Evolutionary conservation across 495 filamentous ascomycete genomes (phyloP), one percentile per base, ranked within the genome.

Genomic region (Podospora conica): DNA sequence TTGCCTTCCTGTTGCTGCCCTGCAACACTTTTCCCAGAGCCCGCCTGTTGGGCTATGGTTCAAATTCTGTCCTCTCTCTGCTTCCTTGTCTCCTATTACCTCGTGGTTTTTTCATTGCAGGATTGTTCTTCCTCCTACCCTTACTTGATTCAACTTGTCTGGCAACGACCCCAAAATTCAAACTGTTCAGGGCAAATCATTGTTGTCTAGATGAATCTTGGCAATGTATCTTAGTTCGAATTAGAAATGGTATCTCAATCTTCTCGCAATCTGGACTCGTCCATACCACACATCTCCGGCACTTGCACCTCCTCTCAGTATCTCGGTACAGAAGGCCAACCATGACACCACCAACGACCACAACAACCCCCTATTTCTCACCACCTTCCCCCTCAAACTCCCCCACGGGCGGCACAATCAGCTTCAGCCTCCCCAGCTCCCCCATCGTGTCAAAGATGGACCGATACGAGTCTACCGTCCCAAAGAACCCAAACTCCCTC

Each of bases 391-490:
- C 15, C 28, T 60, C 64, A 48, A 72, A 68, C 33, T 64, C 61
- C 9, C 64, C 64, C n/a, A 64, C 64, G 11, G 68, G 65, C 12
- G 48, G 55, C 11, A 56, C 65, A 27, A 73, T 70, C 12, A 73
- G 29, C 62, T 70, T 67, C 68, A 69, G 29, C 53, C 65, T 25
- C 5, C 63, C 61, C 56, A 72, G 29, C 33, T 66, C 65, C 27
- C 61, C 60, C 11, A 68, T n/a, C 29, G 70, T 66, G 12, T 69
- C 62, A 64, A 72, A 67, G 1, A 69, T 65, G 10, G 64, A 66
- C 11, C 57, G 65, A 12, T 68, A 68, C 29, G 72, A 69, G 53
- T 69, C 73, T 11, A 73, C 68, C 0, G 69, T 71, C 18, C 69
- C 69, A 48, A 68, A 64, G 56, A 71, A 71, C 11, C 69, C 69